phyloP scores from a whole-genome alignment of 441 rosid genomes.

The Eutrema salsugineum region DNA sequence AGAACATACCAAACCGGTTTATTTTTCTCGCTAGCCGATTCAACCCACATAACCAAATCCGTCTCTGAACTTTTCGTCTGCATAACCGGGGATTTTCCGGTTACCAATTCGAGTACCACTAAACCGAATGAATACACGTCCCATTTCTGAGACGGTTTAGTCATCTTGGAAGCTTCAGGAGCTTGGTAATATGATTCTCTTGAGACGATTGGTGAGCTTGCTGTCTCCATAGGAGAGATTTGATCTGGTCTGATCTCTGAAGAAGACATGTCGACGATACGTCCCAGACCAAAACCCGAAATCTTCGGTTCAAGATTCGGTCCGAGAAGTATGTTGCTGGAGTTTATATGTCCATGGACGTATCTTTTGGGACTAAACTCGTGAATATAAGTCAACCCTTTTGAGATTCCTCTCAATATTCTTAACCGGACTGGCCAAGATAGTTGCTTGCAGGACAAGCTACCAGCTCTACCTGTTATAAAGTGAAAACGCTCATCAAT shows the following conservation, averaged over 20 bases:
- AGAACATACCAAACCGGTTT: constrained; percentile 40
- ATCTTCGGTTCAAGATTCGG: constrained; percentile 49
- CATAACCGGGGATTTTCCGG: constrained; percentile 49
- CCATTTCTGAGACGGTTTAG: constrained; percentile 73
- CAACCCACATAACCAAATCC: constrained; percentile 51
- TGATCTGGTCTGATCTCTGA: constrained; percentile 43
- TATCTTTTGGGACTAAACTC: constrained; percentile 53
- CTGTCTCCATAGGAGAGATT: constrained; percentile 42
- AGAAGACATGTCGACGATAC: constrained; percentile 35
- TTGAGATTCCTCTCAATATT: constrained; percentile 54
- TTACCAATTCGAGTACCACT: constrained; percentile 46
- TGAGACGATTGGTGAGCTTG: constrained; percentile 27
- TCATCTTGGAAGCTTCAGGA: constrained; percentile 47
- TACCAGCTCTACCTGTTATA: constrained; percentile 45
- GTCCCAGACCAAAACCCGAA: constrained; percentile 54
- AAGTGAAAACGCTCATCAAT: not conserved
- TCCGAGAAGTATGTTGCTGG: constrained; percentile 59
- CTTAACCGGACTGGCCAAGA: constrained; percentile 47
- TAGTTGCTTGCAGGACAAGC: constrained; percentile 36
- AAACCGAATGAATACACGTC: constrained; percentile 64
- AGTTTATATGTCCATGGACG: constrained; percentile 58
- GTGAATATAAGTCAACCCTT: constrained; percentile 49
- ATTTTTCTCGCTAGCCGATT: constrained; percentile 34
- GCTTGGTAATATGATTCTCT: constrained; percentile 43
- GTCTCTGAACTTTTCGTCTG: constrained; percentile 33